These are phyloP conservation scores for Daldinia loculata DNA, from an alignment of 495 filamentous ascomycete species.

Conservation along the genomic window DNA sequence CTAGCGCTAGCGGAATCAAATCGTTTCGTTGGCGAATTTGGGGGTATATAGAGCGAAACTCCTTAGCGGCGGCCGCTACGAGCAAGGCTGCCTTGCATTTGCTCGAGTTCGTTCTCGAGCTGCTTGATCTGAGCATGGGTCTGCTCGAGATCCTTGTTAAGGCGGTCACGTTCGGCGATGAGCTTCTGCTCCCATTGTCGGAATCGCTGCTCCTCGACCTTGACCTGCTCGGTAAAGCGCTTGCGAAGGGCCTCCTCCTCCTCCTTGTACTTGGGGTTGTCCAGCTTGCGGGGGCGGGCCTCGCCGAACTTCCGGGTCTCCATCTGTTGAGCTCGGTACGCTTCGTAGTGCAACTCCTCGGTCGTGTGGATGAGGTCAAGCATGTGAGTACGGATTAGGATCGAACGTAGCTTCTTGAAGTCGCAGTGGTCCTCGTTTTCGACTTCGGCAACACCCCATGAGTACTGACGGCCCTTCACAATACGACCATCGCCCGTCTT, in stretches of 20 bases:
- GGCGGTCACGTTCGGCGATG: slow-evolving; percentile 93
- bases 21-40: slow-evolving; percentile 33
- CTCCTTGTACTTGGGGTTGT: slow-evolving; percentile 99
- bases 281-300: slow-evolving; percentile 93
- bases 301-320: slow-evolving; percentile 99
- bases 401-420: slow-evolving; percentile 99
- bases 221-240: slow-evolving; percentile 99
- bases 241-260: slow-evolving; percentile 98
- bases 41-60: slow-evolving; percentile 20
- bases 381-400: slow-evolving; percentile 99
- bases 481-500: slow-evolving; percentile 94
- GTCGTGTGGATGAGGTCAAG: slow-evolving; percentile 99
- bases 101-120: slow-evolving; percentile 90
- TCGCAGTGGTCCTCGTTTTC: slow-evolving; percentile 99
- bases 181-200: slow-evolving; percentile 99
- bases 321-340: slow-evolving; percentile 98
- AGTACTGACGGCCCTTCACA: slow-evolving; percentile 98
- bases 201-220: slow-evolving; percentile 99
- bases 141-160: slow-evolving; percentile 98
- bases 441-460: slow-evolving; percentile 98
- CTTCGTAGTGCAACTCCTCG: slow-evolving; percentile 98
- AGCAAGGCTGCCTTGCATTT: slow-evolving; percentile 89
- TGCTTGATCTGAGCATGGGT: slow-evolving; percentile 98
- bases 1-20: slow-evolving; percentile 35
- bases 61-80: slow-evolving; percentile 93